A percentile compares a stretch with the other conserved stretches of the same genome.
These are phyloP conservation scores for Aspergillus incahuasiensis DNA, from an alignment of 495 filamentous ascomycete genomes.

Conservation along the genomic window DNA sequence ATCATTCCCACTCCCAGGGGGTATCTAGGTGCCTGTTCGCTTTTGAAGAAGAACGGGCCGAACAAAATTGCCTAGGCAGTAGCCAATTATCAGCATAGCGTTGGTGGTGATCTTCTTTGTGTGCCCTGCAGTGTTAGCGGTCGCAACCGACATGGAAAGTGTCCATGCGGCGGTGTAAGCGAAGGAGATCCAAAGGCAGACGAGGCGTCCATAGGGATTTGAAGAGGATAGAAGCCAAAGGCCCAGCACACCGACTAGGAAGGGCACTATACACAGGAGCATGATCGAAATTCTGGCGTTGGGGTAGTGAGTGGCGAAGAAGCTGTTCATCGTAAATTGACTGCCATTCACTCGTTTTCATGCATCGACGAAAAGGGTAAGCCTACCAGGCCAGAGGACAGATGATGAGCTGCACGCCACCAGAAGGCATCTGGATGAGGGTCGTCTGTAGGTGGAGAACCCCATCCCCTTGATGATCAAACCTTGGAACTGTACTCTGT, in stretches of 20 bases:
- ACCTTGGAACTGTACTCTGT: slow-evolving; percentile 5
- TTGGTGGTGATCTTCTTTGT: slow-evolving; percentile 26
- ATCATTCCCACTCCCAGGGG: not conserved
- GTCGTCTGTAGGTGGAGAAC: not conserved
- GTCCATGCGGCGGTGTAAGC: slow-evolving; percentile 40
- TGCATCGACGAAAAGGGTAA: not conserved
- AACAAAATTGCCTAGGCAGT: slow-evolving; percentile 56
- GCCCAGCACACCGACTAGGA: not conserved
- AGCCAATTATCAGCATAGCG: slow-evolving; percentile 34
- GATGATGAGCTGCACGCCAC: not conserved
- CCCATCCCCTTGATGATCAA: slow-evolving; percentile 41
- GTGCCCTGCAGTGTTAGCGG: slow-evolving; percentile 16
- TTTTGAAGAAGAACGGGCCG: slow-evolving; percentile 54
- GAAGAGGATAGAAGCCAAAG: not conserved
- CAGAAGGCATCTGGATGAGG: slow-evolving; percentile 2
- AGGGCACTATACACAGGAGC: not conserved
- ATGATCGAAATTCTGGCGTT: not conserved
- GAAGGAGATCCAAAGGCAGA: slow-evolving; percentile 45
- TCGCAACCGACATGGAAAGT: not conserved
- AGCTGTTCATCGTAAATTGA: not conserved
- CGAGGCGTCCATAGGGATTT: slow-evolving; percentile 31
- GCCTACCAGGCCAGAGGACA: not conserved
- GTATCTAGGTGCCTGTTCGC: slow-evolving; percentile 38
- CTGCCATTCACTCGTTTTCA: not conserved
- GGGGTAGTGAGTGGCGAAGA: not conserved